Percentiles rank a stretch among this genome's conserved stretches.
Conservation (phyloP, 2,329 filamentous ascomycete species). For the Nectriaceae sp. region DNA sequence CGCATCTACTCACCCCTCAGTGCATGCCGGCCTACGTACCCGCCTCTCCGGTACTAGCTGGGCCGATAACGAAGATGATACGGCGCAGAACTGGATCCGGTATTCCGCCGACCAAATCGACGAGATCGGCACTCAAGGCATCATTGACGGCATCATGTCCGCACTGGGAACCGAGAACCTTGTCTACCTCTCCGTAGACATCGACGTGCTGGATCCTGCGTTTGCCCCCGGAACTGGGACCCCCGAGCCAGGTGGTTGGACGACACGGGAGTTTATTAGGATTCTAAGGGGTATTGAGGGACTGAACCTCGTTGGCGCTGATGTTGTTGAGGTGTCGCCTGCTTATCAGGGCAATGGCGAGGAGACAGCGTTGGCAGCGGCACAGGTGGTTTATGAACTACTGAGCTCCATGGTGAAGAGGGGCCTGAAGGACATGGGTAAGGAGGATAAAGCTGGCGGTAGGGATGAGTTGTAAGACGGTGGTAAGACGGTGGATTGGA, state of each 20-base stretch:
- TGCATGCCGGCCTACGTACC: conserved; percentile 83
- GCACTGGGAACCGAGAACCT: conserved; percentile 74
- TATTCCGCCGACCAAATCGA: conserved; percentile 85
- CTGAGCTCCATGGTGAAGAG: conserved; percentile 72
- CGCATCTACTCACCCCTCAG: conserved; percentile 65
- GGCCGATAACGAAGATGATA: conserved; percentile 71
- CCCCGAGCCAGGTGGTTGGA: conserved; percentile 90
- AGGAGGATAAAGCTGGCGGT: conserved; percentile 29
- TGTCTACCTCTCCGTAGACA: conserved; percentile 80
- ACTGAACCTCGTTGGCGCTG: conserved; percentile 84
- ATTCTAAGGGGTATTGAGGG: conserved; percentile 81
- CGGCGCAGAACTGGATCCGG: conserved; percentile 74
- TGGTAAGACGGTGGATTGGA: background rate
- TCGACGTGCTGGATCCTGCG: conserved; percentile 79
- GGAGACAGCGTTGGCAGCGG: conserved; percentile 78
- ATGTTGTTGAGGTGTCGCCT: conserved; percentile 83
- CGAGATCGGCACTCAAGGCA: conserved; percentile 71
- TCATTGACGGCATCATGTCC: conserved; percentile 70
- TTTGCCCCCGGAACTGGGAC: conserved; percentile 76
- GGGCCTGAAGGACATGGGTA: conserved; percentile 40
- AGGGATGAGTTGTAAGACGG: conserved; percentile 41
- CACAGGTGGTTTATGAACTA: conserved; percentile 85
- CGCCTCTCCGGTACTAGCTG: conserved; percentile 68
- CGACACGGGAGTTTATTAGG: conserved; percentile 81
- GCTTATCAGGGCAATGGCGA: conserved; percentile 81